phyloP scores from a whole-genome alignment of 2,329 filamentous ascomycete genomes.

The Seiridium cupressi region DNA sequence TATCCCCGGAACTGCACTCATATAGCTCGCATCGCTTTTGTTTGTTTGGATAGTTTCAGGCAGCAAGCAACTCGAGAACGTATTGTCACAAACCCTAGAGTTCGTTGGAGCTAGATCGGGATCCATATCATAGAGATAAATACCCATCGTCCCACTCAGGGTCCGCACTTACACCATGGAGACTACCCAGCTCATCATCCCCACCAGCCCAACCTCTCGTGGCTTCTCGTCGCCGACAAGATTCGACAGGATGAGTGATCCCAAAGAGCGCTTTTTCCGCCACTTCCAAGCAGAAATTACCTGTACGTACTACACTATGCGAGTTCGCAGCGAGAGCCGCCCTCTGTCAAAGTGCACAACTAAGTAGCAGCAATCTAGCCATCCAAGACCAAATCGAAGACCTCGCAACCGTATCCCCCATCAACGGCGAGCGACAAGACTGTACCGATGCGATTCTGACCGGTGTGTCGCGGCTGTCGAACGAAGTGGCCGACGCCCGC shows the following conservation, averaged over 20 bases:
- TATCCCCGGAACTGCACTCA: not conserved
- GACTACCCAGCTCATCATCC: constrained; percentile 4
- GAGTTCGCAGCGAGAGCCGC: not conserved
- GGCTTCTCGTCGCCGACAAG: not conserved
- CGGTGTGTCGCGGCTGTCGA: constrained; percentile 76
- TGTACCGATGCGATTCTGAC: constrained; percentile 79
- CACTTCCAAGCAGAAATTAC: constrained; percentile 77
- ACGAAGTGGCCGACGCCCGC: constrained; percentile 80
- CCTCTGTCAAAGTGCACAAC: not conserved
- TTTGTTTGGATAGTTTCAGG: not conserved
- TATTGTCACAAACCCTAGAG: too few species aligned
- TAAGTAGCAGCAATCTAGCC: constrained; percentile 40
- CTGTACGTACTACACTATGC: constrained; percentile 44
- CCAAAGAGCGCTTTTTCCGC: constrained; percentile 80
- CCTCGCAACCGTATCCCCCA: constrained; percentile 59
- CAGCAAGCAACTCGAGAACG: not conserved
- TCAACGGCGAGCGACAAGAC: constrained; percentile 74
- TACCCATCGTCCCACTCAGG: not conserved
- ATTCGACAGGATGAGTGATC: constrained; percentile 36
- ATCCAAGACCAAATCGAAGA: constrained; percentile 74
- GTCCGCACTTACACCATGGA: constrained; percentile 1
- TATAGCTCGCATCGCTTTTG: not conserved
- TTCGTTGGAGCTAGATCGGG: not conserved
- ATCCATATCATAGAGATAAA: not conserved
- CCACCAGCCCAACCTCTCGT: not conserved